phyloP scores from a whole-genome alignment of 2,329 filamentous ascomycete species.

The Phialophora expanda region DNA sequence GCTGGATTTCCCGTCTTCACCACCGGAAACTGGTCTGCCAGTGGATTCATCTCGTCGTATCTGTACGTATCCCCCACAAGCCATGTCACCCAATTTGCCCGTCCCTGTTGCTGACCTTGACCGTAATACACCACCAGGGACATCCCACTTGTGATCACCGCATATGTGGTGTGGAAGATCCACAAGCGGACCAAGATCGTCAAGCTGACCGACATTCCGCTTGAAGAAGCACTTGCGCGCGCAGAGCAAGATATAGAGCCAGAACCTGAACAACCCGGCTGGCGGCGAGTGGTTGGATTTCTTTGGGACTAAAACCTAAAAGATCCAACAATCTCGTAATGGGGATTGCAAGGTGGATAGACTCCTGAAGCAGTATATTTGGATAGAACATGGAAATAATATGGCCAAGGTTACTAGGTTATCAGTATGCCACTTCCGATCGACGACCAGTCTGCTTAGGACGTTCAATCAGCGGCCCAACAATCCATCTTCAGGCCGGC shows the following conservation, averaged over 20 bases:
- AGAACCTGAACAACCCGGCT: conserved; percentile 24
- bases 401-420: background rate
- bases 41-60: conserved; percentile 66
- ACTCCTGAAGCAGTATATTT: background rate
- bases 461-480: too few relatives aligned
- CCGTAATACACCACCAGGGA: conserved; percentile 52
- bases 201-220: conserved; percentile 57
- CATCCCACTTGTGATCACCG: conserved; percentile 63
- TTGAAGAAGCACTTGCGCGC: conserved; percentile 59
- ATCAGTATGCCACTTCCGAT: too few relatives aligned
- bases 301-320: conserved; percentile 34
- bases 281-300: conserved; percentile 32
- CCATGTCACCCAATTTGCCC: background rate
- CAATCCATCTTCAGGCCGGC: too few relatives aligned
- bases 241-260: conserved; percentile 46
- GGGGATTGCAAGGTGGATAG: background rate
- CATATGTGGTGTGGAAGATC: conserved; percentile 69
- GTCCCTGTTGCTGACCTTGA: background rate
- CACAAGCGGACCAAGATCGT: conserved; percentile 66
- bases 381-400: background rate
- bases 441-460: too few relatives aligned
- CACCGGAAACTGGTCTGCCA: conserved; percentile 62
- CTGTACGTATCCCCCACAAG: conserved; percentile 53
- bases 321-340: background rate
- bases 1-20: conserved; percentile 70